Conservation (phyloP, 768 basidiomycete species). For the Boletales sp. region DNA sequence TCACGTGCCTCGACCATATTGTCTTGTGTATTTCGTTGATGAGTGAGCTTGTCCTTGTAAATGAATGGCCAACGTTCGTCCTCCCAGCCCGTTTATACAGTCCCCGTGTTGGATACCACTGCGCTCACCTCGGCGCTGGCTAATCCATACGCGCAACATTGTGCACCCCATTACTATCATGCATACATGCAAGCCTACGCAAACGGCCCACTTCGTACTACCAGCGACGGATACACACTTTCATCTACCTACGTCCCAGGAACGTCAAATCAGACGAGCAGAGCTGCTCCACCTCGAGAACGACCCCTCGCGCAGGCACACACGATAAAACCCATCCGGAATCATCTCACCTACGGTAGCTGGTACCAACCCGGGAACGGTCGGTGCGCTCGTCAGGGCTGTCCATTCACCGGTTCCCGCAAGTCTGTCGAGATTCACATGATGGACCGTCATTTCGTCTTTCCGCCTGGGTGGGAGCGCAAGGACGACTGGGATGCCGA, state of each 20-base stretch:
- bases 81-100: slow-evolving; percentile 7
- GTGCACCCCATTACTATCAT: slow-evolving; percentile 50
- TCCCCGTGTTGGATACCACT: slow-evolving; percentile 22
- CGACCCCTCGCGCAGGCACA: slow-evolving; percentile 1
- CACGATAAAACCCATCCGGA: slow-evolving; percentile 11
- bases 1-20: slow-evolving; percentile 17
- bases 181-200: slow-evolving; percentile 42
- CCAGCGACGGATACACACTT: slow-evolving; percentile 34
- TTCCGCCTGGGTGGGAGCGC: slow-evolving; percentile 68
- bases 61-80: slow-evolving; percentile 15
- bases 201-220: slow-evolving; percentile 19
- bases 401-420: slow-evolving; percentile 63
- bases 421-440: slow-evolving; percentile 75
- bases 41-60: no score
- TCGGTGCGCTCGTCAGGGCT: slow-evolving; percentile 61
- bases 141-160: slow-evolving; percentile 28
- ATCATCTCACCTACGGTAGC: slow-evolving; percentile 22
- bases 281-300: neutral
- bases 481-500: slow-evolving; percentile 77
- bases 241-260: slow-evolving; percentile 37
- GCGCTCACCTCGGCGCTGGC: slow-evolving; percentile 23
- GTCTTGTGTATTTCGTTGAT: neutral
- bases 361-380: slow-evolving; percentile 64
- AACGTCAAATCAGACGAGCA: neutral
- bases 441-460: slow-evolving; percentile 90